Conservation (phyloP, 805 yeast species). For the Limtongozyma cylindracea region DNA sequence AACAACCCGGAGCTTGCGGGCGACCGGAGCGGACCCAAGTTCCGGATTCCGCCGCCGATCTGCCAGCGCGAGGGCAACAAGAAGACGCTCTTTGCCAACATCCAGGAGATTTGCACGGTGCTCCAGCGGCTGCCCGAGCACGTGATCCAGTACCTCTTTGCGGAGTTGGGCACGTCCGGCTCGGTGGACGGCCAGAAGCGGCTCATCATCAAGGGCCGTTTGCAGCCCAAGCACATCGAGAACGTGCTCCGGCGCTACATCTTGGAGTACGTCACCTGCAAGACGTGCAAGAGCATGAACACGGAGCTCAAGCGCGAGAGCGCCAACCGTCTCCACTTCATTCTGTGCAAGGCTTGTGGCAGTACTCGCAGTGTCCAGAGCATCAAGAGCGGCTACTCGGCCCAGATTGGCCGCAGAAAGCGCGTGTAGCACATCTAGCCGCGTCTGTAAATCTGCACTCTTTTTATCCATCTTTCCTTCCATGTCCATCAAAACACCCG, state of each 20-base stretch:
- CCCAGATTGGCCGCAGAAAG: constrained; percentile 82
- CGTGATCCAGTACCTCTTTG: constrained; percentile 86
- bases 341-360: constrained; percentile 96
- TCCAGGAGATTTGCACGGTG: constrained; percentile 81
- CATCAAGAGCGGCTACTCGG: constrained; percentile 99
- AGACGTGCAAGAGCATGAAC: constrained; percentile 95
- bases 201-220: constrained; percentile 92
- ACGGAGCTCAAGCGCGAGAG: constrained; percentile 90
- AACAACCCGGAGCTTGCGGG: constrained; percentile 98
- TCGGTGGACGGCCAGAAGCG: constrained; percentile 96
- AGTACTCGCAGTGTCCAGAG: constrained; percentile 91
- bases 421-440: too few relatives aligned
- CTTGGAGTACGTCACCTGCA: constrained; percentile 92
- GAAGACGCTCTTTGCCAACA: constrained; percentile 88
- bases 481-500: too few relatives aligned
- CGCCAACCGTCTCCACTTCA: constrained; percentile 86
- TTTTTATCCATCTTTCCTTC: too few relatives aligned
- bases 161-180: constrained; percentile 98
- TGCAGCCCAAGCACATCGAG: constrained; percentile 94
- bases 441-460: too few relatives aligned
- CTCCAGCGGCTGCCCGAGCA: constrained; percentile 95
- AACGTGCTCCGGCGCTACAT: constrained; percentile 90
- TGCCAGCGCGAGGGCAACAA: constrained; percentile 95
- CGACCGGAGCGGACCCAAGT: constrained; percentile 75
- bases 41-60: constrained; percentile 92